Conservation (phyloP, 2,329 filamentous ascomycete species). For the Colletotrichum ledebouriae region DNA sequence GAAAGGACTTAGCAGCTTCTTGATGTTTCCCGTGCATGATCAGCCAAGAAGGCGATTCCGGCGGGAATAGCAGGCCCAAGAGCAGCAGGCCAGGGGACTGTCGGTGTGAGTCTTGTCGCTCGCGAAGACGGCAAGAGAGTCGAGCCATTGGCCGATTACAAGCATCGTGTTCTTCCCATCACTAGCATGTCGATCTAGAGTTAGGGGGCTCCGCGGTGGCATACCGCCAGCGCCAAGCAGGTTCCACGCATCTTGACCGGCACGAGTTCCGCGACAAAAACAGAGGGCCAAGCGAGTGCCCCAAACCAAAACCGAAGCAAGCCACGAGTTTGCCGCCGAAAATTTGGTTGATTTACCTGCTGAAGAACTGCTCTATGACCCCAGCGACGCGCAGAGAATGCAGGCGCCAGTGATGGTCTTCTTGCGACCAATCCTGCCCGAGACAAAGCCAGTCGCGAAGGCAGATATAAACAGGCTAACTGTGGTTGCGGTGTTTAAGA, state of each 20-base stretch:
- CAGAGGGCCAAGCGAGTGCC: slow-evolving; percentile 50
- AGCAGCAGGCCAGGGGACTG: slow-evolving; percentile 44
- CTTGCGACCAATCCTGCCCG: slow-evolving; percentile 47
- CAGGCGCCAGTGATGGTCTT: slow-evolving; percentile 45
- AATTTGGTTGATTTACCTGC: slow-evolving; percentile 43
- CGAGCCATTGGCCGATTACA: slow-evolving; percentile 47
- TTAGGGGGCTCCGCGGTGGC: neutral
- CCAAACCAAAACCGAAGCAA: slow-evolving; percentile 49
- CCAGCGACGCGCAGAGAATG: slow-evolving; percentile 43
- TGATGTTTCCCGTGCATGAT: slow-evolving; percentile 42
- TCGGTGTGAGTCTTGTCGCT: slow-evolving; percentile 43
- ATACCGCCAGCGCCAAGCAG: slow-evolving; percentile 47
- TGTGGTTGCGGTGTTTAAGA: slow-evolving; percentile 49
- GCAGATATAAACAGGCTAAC: slow-evolving; percentile 33
- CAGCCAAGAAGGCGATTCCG: slow-evolving; percentile 45
- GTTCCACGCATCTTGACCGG: slow-evolving; percentile 49
- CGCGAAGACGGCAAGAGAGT: slow-evolving; percentile 36
- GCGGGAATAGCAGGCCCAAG: slow-evolving; percentile 43
- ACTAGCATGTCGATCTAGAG: neutral
- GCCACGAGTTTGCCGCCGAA: slow-evolving; percentile 49
- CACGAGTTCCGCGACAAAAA: slow-evolving; percentile 52
- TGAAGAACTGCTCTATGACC: slow-evolving; percentile 47
- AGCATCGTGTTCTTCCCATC: slow-evolving; percentile 49
- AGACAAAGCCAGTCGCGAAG: slow-evolving; percentile 47
- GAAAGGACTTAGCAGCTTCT: slow-evolving; percentile 43